Evolutionary conservation across 176 grass and related monocot genomes (phyloP), one percentile per base, ranked within the genome.

Genomic region (Eragrostis curvula): DNA sequence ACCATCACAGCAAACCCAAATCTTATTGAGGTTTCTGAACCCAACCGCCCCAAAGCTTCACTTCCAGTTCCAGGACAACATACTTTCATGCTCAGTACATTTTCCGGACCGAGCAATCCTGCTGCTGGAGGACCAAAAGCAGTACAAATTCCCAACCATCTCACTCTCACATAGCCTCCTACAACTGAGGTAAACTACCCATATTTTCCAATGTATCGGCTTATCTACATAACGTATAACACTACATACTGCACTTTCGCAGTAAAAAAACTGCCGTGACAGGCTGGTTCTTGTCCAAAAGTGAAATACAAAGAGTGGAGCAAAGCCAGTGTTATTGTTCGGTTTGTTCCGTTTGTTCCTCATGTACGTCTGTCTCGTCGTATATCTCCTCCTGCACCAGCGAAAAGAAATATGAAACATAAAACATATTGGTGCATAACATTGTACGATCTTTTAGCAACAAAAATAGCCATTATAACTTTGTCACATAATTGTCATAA

Each of bases 331-430:
- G 79, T 86, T 11, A 87, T 89, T 87, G 80, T 16, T 98, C 88
- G 72, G 14, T 77, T 89, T 87, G 80, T n/a, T n/a, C n/a, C n/a
- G n/a, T n/a, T n/a, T 87, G 80, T 16, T 98, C 88, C 59, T 97
- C 88, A 0, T 91, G 95, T 71, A 93, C 55, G 70, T 98, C 92
- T n/a, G 95, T 98, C 71, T 98, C 95, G 14, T 98, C 95, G 76
- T 91, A 98, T 61, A 98, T 98, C 86, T 98, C 95, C 71, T 98
- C 95, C 95, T 98, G 81, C 40, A 64, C 30, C 64, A 29, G 61
- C 48, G 4, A 36, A 2, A 4, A 4, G 32, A 36, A 36, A 36
- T 23, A 9, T 21, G 20, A 9, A 17, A 58, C 0, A 10, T 27
- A 40, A 14, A 2, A 55, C 14, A 45, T 11, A 27, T 3, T 43